phyloP scores from a whole-genome alignment of 2,329 filamentous ascomycete genomes.

The Septoria linicola region DNA sequence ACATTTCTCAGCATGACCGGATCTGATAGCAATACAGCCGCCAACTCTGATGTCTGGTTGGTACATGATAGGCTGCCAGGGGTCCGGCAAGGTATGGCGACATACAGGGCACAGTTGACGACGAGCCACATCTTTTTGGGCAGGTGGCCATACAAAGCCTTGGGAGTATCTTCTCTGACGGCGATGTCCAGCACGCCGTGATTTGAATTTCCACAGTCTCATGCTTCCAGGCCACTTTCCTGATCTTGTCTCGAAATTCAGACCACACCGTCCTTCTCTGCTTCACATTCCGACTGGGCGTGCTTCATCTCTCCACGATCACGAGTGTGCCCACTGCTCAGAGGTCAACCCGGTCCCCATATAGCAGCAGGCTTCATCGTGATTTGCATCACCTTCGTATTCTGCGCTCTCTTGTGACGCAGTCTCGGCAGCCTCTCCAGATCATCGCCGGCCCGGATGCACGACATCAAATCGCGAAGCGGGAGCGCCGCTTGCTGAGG shows the following conservation, averaged over 20 bases:
- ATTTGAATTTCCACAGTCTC: too few relatives aligned
- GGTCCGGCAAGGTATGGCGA: neutral
- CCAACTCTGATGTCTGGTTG: neutral
- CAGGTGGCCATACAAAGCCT: neutral
- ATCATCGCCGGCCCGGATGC: too few relatives aligned
- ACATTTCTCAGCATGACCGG: neutral
- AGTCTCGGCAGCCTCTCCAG: too few relatives aligned
- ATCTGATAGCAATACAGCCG: neutral
- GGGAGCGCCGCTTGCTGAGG: too few relatives aligned
- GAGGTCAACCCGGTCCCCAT: neutral
- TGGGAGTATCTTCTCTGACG: neutral
- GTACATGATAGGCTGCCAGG: neutral
- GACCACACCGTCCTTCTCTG: neutral
- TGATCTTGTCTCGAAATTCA: neutral
- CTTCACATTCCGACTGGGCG: neutral
- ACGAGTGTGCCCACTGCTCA: neutral
- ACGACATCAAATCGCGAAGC: too few relatives aligned
- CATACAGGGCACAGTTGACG: slow-evolving; percentile 4
- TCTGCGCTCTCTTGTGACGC: neutral
- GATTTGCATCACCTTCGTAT: slow-evolving; percentile 1
- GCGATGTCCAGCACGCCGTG: too few relatives aligned
- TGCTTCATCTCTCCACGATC: slow-evolving; percentile 2
- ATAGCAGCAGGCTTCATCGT: neutral
- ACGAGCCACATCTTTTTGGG: neutral
- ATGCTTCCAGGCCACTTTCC: neutral